These are phyloP conservation scores for Mucuna pruriens DNA, from an alignment of 306 rosid genomes.

Conservation along the genomic window DNA sequence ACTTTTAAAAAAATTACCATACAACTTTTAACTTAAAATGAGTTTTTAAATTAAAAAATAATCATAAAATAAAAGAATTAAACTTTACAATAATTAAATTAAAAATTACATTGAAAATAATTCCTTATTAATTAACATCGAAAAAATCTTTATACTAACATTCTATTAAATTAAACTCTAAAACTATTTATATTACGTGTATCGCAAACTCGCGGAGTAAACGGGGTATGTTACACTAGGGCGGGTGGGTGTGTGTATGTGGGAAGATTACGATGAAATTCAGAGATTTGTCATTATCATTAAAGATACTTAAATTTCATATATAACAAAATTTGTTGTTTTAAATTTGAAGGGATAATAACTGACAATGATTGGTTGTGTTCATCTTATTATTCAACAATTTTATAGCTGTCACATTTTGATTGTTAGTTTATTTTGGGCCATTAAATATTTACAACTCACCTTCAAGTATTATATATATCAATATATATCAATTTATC, in stretches of 20 bases:
- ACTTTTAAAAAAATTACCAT: too few species aligned
- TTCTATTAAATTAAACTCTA: not conserved
- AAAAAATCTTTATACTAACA: not conserved
- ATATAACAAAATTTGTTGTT: not conserved
- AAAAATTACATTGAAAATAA: not conserved
- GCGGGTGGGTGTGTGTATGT: not conserved
- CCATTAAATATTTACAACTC: not conserved
- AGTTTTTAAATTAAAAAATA: too few species aligned
- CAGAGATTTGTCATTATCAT: not conserved
- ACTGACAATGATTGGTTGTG: not conserved
- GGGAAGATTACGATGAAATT: too few species aligned
- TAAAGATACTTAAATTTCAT: not conserved
- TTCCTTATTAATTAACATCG: not conserved
- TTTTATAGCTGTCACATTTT: not conserved
- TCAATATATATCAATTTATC: not conserved
- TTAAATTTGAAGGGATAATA: not conserved
- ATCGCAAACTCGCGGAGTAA: not conserved
- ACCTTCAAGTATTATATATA: not conserved
- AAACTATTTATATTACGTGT: not conserved
- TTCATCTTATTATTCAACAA: not conserved
- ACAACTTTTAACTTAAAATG: too few species aligned
- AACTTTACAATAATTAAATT: too few species aligned
- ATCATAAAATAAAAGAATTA: too few species aligned
- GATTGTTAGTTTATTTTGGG: not conserved
- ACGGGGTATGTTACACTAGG: not conserved